These are phyloP conservation scores for Puccinia hordei DNA, from an alignment of 1,284 basidiomycete species.

Conservation along the genomic window DNA sequence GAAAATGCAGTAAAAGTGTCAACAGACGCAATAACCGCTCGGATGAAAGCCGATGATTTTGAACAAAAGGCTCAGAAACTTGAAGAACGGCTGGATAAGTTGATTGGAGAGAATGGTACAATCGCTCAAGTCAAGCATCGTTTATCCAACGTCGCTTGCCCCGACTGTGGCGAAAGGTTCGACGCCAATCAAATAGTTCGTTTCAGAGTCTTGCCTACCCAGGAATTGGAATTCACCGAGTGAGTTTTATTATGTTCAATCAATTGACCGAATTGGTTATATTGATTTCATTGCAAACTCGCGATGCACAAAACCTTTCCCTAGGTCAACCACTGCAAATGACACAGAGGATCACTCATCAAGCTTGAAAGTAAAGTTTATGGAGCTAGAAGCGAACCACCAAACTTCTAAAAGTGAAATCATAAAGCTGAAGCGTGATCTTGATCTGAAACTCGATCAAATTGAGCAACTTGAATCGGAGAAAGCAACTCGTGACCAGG, in stretches of 20 bases:
- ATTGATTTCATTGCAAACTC: background rate
- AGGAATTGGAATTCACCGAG: conserved; percentile 44
- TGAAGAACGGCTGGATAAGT: conserved; percentile 67
- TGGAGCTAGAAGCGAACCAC: conserved; percentile 10
- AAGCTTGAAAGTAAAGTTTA: conserved; percentile 21
- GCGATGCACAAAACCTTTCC: background rate
- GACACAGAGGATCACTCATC: conserved; percentile 32
- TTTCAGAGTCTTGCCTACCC: conserved; percentile 34
- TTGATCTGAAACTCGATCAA: conserved; percentile 11
- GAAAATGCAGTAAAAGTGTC: conserved; percentile 64
- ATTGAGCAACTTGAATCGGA: conserved; percentile 34
- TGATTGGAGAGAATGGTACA: conserved; percentile 52
- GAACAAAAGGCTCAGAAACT: conserved; percentile 68
- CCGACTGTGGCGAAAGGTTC: conserved; percentile 55
- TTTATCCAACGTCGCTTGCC: conserved; percentile 59
- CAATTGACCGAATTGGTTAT: background rate
- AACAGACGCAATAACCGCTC: conserved; percentile 16
- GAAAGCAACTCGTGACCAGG: conserved; percentile 6
- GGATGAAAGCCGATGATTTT: conserved; percentile 62
- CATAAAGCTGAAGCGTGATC: conserved; percentile 17
- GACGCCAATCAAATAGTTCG: conserved; percentile 55
- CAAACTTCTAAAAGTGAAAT: conserved; percentile 10
- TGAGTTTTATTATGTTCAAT: conserved; percentile 23
- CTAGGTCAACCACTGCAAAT: background rate
- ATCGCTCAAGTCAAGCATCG: conserved; percentile 52